Base-by-base conservation (phyloP, 2,329 filamentous ascomycete genomes). In the Talaromyces amestolkiae region DNA sequence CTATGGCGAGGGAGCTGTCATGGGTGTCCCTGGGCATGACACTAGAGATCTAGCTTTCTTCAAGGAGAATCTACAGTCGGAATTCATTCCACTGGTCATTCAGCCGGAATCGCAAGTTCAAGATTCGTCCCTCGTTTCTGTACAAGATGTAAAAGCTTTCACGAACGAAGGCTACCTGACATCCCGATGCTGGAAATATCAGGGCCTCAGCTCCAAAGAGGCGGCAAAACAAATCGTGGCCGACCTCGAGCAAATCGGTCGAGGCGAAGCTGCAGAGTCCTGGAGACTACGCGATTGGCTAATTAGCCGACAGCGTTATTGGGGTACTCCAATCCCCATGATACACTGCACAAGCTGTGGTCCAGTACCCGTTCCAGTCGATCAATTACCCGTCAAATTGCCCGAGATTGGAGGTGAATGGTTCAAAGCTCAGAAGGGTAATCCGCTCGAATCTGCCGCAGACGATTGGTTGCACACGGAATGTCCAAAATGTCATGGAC, bases 1-100 rank as follows among this genome's bases (percentile, higher is more conserved):
- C 72, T 95, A 96, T 70, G 92, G 92, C 17, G 90, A 93, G 69
- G 92, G 92, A 1, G 92, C 92, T 10, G 90, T 96, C 1, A 96
- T 97, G 92, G 93, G 93, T 51, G 93, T 96, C 8, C 93, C 93
- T 0, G 93, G 89, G 1, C 93, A 97, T 73, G 93, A 97, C 76
- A 74, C 83, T 4, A 85, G 92, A 61, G 93, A 97, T 71, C 83
- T 91, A 76, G 85, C 86, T 1, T 97, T 96, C 75, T 96, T 92
- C 90, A 87, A 84, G 70, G 82, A 88, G 65, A 92, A 96, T 69
- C 81, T 85, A 35, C 81, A 82, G 6, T 81, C 85, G 3, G 80
- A 86, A 54, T 85, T 86, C 2, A 83, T 93, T 35, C 82, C 86
- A 2, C 78, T 86, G 53, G 91, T 93, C 0, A 80, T 94, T 45